Conservation (phyloP, 495 filamentous ascomycete genomes). For the Lindgomyces ingoldianus region DNA sequence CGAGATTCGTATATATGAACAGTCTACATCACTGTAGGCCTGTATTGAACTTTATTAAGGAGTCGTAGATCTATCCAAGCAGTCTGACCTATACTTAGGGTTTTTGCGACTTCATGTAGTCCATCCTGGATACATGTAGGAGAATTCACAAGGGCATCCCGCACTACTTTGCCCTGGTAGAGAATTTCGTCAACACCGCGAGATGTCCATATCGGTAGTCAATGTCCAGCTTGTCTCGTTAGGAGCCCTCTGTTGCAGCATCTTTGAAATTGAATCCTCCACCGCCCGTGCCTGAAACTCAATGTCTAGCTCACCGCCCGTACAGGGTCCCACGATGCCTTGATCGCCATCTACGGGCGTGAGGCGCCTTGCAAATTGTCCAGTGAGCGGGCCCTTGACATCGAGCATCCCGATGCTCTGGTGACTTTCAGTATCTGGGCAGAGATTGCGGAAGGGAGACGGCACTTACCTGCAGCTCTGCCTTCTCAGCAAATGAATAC, state of each 20-base stretch:
- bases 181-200: slow-evolving; percentile 8
- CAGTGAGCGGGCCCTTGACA: slow-evolving; percentile 14
- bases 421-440: slow-evolving; percentile 3
- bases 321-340: slow-evolving; percentile 14
- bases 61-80: not conserved
- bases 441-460: not conserved
- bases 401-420: slow-evolving; percentile 28
- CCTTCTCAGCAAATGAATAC: slow-evolving; percentile 16
- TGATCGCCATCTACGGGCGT: slow-evolving; percentile 14
- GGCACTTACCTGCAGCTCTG: slow-evolving; percentile 18
- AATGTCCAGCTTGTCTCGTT: slow-evolving; percentile 18
- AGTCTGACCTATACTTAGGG: not conserved
- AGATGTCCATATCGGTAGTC: slow-evolving; percentile 18
- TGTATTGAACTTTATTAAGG: not conserved
- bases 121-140: not conserved
- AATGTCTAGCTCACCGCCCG: slow-evolving; percentile 20
- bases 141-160: not conserved
- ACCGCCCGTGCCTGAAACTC: slow-evolving; percentile 25
- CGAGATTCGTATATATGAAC: not conserved
- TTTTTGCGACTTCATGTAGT: not conserved
- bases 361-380: slow-evolving; percentile 16
- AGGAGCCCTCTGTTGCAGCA: not conserved
- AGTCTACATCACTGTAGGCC: slow-evolving; percentile 4
- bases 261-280: not conserved
- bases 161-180: slow-evolving; percentile 1